Evolutionary conservation across 2,329 filamentous ascomycete genomes (phyloP).

Genomic region (Parastagonospora avenae): DNA sequence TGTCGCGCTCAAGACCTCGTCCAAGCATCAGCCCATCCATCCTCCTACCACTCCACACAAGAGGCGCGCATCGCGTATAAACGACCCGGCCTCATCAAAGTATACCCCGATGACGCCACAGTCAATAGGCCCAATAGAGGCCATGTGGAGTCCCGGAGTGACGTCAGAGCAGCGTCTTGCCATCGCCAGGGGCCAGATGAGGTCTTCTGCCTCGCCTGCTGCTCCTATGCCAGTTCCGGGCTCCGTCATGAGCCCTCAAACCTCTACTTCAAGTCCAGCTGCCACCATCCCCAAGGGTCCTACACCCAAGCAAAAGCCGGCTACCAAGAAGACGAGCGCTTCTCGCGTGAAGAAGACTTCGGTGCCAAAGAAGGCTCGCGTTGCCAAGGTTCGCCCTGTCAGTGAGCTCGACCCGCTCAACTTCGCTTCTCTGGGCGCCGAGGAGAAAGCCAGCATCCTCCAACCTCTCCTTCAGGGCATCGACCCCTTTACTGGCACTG

Average conservation of each 20-base stretch:
- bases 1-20: not conserved
- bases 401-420: slow-evolving; percentile 10
- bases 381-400: slow-evolving; percentile 6
- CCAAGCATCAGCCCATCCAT: not conserved
- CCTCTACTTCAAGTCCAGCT: slow-evolving; percentile 7
- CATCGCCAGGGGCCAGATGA: not conserved
- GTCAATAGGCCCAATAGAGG: slow-evolving; percentile 5
- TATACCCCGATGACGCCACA: not conserved
- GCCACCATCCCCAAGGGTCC: not conserved
- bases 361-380: slow-evolving; percentile 2
- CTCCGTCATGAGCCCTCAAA: not conserved
- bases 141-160: slow-evolving; percentile 9
- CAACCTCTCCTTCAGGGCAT: slow-evolving; percentile 22
- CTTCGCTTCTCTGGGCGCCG: slow-evolving; percentile 12
- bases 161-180: not conserved
- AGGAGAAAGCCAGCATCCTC: slow-evolving; percentile 25
- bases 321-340: not conserved
- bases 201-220: not conserved
- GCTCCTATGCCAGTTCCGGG: not conserved
- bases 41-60: slow-evolving; percentile 2
- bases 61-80: not conserved
- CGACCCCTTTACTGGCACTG: slow-evolving; percentile 17
- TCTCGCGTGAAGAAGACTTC: not conserved
- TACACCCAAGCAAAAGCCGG: not conserved
- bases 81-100: not conserved